Base-by-base conservation (phyloP, 192 early-diverging fungal genomes). In the Coemansia sp. region DNA sequence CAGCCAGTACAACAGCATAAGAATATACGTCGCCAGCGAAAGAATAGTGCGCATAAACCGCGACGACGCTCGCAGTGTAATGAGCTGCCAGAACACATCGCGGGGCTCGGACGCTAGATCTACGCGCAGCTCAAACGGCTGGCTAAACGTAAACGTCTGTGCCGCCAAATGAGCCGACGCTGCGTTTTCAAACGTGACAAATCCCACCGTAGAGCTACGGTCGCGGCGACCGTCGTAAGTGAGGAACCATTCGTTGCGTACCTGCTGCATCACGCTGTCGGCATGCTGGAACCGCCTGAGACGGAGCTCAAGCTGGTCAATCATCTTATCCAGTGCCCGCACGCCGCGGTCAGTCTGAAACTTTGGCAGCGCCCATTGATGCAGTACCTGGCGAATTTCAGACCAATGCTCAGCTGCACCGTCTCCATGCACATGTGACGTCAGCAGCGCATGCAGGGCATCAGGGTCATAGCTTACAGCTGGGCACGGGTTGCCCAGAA, bases 1-100 rank as follows among this genome's bases (percentile, higher is more conserved):
- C 27, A 84, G 66, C 92, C 92, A 93, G 76, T 90, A 89, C 27
- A 88, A 85, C 10, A 79, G 52, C 61, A 90, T 86, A 29, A 90
- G 64, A 19, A 88, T 69, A 23, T 87, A 69, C 0, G 88, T 69
- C 0, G 82, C 70, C 6, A 87, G 67, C 2, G 77, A 67, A 3
- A 71, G 8, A 1, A 58, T 10, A 1, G 72, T 69, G 12, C 77
- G 68, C 24, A 50, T 24, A 25, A 72, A 27, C 2, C 72, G 64
- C 14, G 62, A 58, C 17, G 65, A 65, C 3, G 65, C 56, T 11
- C 72, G 68, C 62, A 81, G 59, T 3, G 73, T 67, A 2, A 72
- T 37, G 35, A 75, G 75, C 17, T 81, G 63, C 79, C 79, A 81
- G 52, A 70, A 73, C 48, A 81, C 67, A 17, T 81, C 79, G 45